Percentiles rank a stretch among this genome's conserved stretches.
Evolutionary conservation across 345 rosid genomes (phyloP).

Genomic region (Bruguiera parviflora): DNA sequence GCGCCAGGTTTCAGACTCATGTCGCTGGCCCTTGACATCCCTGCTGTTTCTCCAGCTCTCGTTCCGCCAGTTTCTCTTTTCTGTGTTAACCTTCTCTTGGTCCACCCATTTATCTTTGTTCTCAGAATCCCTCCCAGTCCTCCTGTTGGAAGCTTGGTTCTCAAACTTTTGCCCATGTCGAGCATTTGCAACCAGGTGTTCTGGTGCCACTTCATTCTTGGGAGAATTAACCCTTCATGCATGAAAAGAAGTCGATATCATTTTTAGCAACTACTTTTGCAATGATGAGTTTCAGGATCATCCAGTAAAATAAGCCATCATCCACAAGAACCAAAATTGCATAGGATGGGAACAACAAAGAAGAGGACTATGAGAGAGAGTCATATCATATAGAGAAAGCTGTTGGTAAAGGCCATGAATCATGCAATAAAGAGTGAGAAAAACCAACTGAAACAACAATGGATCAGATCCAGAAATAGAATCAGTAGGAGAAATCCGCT

Average conservation of each 20-base stretch:
- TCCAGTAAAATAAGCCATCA: too few species aligned
- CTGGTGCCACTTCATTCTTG: conserved; percentile 14
- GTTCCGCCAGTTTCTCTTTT: conserved; percentile 14
- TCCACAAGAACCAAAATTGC: too few species aligned
- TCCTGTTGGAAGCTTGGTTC: conserved; percentile 5
- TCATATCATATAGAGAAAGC: too few species aligned
- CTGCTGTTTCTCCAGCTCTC: conserved; percentile 16
- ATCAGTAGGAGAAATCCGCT: not conserved
- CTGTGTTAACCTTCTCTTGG: conserved; percentile 11
- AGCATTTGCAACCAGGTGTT: conserved; percentile 6
- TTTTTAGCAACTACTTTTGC: not conserved
- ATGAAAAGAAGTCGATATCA: not conserved
- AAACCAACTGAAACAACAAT: conserved; percentile 1
- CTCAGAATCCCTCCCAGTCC: conserved; percentile 16
- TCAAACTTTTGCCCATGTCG: conserved; percentile 4
- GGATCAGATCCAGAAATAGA: not conserved
- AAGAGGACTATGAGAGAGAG: too few species aligned
- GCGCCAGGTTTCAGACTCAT: conserved; percentile 23
- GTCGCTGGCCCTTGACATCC: conserved; percentile 16
- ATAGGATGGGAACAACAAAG: too few species aligned
- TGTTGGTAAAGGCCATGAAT: not conserved
- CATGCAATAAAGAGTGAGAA: not conserved
- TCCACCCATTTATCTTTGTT: conserved; percentile 10
- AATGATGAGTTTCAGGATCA: too few species aligned
- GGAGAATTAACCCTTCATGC: conserved; percentile 18